phyloP scores from a whole-genome alignment of 306 rosid species.

The Ammopiptanthus mongolicus region DNA sequence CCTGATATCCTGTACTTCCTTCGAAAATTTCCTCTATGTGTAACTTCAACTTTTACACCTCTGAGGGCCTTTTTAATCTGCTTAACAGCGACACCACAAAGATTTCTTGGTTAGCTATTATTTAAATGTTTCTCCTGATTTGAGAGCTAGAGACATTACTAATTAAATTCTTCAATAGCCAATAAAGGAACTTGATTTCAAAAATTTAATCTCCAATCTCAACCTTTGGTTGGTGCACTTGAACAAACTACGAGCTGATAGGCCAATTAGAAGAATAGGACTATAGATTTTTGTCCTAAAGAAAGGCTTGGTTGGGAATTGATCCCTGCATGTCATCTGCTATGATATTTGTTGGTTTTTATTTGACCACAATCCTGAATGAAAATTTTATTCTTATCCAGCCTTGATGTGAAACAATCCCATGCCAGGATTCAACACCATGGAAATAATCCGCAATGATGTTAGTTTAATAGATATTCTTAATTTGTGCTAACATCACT shows the following conservation, averaged over 20 bases:
- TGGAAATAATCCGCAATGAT: not conserved
- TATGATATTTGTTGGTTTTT: not conserved
- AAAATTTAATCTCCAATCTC: not conserved
- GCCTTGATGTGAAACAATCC: too few species aligned
- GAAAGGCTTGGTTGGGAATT: too few species aligned
- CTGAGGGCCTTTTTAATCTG: slow-evolving; percentile 45
- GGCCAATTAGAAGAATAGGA: not conserved
- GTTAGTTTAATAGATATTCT: not conserved
- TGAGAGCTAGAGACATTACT: not conserved
- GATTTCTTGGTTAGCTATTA: not conserved
- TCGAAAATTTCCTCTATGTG: slow-evolving; percentile 42
- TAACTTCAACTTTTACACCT: slow-evolving; percentile 48
- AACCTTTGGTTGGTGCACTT: not conserved
- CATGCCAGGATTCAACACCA: not conserved
- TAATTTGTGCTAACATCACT: not conserved
- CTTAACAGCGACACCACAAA: not conserved
- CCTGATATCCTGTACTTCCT: slow-evolving; percentile 47
- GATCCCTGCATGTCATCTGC: too few species aligned
- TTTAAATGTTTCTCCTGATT: not conserved
- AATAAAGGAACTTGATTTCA: not conserved
- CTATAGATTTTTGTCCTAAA: too few species aligned
- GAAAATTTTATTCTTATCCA: too few species aligned
- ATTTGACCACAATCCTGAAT: too few species aligned
- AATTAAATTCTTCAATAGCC: not conserved
- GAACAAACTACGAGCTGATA: not conserved